Percentiles rank a stretch among this genome's conserved stretches.
These are phyloP conservation scores for Candolleomyces eurysporus DNA, from an alignment of 768 basidiomycete genomes.

Conservation along the genomic window DNA sequence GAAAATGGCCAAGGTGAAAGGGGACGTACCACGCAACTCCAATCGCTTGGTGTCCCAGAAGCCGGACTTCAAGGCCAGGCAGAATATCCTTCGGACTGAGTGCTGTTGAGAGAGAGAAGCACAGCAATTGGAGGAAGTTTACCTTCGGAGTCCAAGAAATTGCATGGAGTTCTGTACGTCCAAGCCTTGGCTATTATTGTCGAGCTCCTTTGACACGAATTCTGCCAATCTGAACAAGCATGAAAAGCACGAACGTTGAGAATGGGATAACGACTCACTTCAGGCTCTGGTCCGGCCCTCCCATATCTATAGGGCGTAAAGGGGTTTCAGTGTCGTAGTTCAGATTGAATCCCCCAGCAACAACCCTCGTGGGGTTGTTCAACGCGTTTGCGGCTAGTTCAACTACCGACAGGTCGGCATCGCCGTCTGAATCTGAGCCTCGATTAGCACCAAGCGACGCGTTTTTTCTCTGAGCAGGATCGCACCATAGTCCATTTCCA, in stretches of 20 bases:
- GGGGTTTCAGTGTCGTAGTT: slow-evolving; percentile 51
- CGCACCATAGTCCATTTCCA: no score
- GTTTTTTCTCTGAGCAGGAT: no score
- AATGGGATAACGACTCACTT: slow-evolving; percentile 29
- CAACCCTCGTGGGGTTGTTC: not conserved
- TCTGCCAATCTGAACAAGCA: slow-evolving; percentile 48
- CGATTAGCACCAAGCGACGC: no score
- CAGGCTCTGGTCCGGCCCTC: slow-evolving; percentile 55
- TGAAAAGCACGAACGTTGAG: not conserved
- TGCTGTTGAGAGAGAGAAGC: not conserved
- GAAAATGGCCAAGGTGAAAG: not conserved
- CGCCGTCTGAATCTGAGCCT: not conserved
- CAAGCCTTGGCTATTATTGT: slow-evolving; percentile 52
- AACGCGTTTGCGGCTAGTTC: not conserved
- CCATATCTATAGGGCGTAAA: slow-evolving; percentile 49
- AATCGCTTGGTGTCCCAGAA: slow-evolving; percentile 73
- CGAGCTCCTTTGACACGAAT: slow-evolving; percentile 59
- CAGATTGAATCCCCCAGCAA: slow-evolving; percentile 38
- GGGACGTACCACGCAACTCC: slow-evolving; percentile 63
- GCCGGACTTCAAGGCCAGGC: slow-evolving; percentile 65
- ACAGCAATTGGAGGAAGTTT: slow-evolving; percentile 1
- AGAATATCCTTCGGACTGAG: slow-evolving; percentile 53
- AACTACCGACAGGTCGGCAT: not conserved
- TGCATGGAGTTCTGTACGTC: slow-evolving; percentile 53
- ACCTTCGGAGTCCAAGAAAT: slow-evolving; percentile 52